Base-by-base conservation (phyloP, 805 yeast genomes). In the Saturnispora mendoncae region DNA sequence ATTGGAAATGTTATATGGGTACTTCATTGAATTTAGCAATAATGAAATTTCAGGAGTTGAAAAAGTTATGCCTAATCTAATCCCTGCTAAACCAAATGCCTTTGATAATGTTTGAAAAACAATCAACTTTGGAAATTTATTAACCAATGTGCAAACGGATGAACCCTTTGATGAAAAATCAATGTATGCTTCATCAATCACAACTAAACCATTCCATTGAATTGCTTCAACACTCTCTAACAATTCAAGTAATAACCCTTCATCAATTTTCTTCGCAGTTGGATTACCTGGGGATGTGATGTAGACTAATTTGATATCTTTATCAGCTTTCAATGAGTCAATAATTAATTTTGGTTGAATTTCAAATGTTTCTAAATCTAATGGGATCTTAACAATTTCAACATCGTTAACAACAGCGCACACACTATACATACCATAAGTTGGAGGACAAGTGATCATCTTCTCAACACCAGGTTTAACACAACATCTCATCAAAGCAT, bases 241-340 rank as follows among this genome's bases (percentile, higher is more conserved):
- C 2, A 84, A 53, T 41, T 66, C 56, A 38, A 69, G 64, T 30
- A 87, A 64, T 32, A 74, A 64, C 0, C 56, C 58, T 6, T 70
- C 66, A 15, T 71, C 66, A 34, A 90, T 58, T 36, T 74, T 64
- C 24, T 76, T 72, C 9, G 82, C 96, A 0, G 98, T 90, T 28
- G 98, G 98, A 59, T 92, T 92, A 29, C 98, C 98, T 9, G 98
- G 98, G 1, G 97, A 84, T 13, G 97, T 90, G 47, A 90, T 64
- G 57, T 85, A 90, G 2, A 83, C 69, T 45, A 92, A 55, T 55
- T 87, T 88, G 51, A 90, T 81, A 3, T 61, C 39, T 0, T 76
- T 60, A 51, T 90, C 96, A 0, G 56, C 54, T 6, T 57, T 47
- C 18, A 90, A 61, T 2, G 71, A 62, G 9, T 66, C 60, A n/a